Conservation (phyloP, 2,329 filamentous ascomycete genomes). For the Diaporthe longicolla region DNA sequence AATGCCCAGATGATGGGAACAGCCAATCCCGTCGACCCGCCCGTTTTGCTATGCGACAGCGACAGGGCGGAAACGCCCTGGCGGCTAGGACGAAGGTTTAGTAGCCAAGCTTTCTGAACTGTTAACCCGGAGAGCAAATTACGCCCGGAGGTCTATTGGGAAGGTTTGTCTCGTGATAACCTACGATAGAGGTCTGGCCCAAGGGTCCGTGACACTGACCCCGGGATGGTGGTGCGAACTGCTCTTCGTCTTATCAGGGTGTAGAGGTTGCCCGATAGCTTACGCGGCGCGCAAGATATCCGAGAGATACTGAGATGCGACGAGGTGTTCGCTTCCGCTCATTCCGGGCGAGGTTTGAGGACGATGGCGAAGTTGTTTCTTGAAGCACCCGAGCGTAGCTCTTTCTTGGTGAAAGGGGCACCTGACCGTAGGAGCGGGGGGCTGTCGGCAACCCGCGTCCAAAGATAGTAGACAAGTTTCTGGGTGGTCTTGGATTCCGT, state of each 20-base stretch:
- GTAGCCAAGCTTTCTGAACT: slow-evolving; percentile 3
- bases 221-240: slow-evolving; percentile 24
- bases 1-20: slow-evolving; percentile 17
- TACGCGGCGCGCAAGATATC: slow-evolving; percentile 9
- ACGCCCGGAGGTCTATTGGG: slow-evolving; percentile 13
- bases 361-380: slow-evolving; percentile 95
- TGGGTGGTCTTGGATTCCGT: slow-evolving; percentile 79
- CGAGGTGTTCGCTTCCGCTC: slow-evolving; percentile 7
- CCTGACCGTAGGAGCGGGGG: slow-evolving; percentile 42
- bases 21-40: slow-evolving; percentile 21
- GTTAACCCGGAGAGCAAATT: slow-evolving; percentile 31
- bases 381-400: slow-evolving; percentile 79
- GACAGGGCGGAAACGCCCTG: slow-evolving; percentile 32
- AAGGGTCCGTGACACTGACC: slow-evolving; percentile 27
- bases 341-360: slow-evolving; percentile 57
- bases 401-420: slow-evolving; percentile 75
- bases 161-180: slow-evolving; percentile 29
- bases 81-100: slow-evolving; percentile 38
- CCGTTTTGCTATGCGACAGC: slow-evolving; percentile 16
- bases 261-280: slow-evolving; percentile 4
- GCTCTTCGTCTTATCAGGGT: slow-evolving; percentile 4
- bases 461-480: slow-evolving; percentile 93
- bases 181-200: slow-evolving; percentile 42
- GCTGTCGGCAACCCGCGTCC: slow-evolving; percentile 64
- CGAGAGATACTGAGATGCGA: background rate